Evolutionary conservation across 345 rosid genomes (phyloP).

Genomic region (Orychophragmus violaceus): DNA sequence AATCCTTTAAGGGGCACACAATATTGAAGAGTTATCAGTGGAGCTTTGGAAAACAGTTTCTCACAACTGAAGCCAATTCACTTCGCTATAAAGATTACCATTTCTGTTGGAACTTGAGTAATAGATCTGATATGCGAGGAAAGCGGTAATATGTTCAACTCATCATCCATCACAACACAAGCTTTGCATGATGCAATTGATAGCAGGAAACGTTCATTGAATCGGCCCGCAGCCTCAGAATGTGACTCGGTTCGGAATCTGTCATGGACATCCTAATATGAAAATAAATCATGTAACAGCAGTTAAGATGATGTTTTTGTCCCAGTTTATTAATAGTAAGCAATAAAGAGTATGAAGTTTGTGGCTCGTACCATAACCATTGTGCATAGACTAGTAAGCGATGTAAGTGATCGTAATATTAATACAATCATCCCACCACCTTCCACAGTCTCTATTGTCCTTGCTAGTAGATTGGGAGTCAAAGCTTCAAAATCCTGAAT

Average conservation of each 20-base stretch:
- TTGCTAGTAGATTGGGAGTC: slow-evolving; percentile 91
- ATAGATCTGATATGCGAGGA: slow-evolving; percentile 89
- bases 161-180: slow-evolving; percentile 92
- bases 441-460: slow-evolving; percentile 95
- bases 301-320: not conserved
- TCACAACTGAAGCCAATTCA: not conserved
- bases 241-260: slow-evolving; percentile 96
- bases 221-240: slow-evolving; percentile 76
- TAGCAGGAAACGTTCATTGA: slow-evolving; percentile 84
- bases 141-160: slow-evolving; percentile 83
- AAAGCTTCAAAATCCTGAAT: slow-evolving; percentile 92
- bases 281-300: not conserved
- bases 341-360: not conserved
- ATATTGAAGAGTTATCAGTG: not conserved
- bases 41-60: not conserved
- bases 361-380: slow-evolving; percentile 83
- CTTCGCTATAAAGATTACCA: slow-evolving; percentile 39
- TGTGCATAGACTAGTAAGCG: slow-evolving; percentile 81
- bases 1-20: slow-evolving; percentile 44
- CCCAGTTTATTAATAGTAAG: not conserved
- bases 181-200: slow-evolving; percentile 92
- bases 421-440: slow-evolving; percentile 89
- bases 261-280: slow-evolving; percentile 90
- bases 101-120: slow-evolving; percentile 45
- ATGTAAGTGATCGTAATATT: slow-evolving; percentile 72